These are phyloP conservation scores for Fagopyrum esculentum DNA, from an alignment of 148 eudicot genomes.

Conservation along the genomic window DNA sequence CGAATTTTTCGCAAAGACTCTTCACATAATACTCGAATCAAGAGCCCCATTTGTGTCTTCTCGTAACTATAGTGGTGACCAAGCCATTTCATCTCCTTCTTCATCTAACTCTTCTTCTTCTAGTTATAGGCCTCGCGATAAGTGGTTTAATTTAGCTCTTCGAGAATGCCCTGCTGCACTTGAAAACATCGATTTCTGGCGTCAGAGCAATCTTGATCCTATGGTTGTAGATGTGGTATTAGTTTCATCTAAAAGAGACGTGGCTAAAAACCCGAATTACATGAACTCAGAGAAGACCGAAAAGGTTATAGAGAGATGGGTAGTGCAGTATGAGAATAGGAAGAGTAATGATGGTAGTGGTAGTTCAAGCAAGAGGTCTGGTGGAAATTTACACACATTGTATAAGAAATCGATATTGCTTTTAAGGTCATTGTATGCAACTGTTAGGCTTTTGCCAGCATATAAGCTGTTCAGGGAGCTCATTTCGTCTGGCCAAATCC, in stretches of 20 bases:
- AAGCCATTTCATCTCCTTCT: constrained; percentile 62
- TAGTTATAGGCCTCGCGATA: constrained; percentile 66
- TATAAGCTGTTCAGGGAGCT: constrained; percentile 75
- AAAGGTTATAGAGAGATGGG: constrained; percentile 90
- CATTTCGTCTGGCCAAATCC: constrained; percentile 59
- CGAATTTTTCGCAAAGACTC: constrained; percentile 72
- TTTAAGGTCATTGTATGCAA: constrained; percentile 70
- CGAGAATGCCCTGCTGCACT: constrained; percentile 84
- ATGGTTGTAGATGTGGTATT: constrained; percentile 84
- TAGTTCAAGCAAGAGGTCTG: constrained; percentile 46
- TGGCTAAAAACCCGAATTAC: constrained; percentile 17
- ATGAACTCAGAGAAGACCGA: constrained; percentile 50
- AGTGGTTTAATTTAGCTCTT: constrained; percentile 87
- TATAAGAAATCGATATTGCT: constrained; percentile 74
- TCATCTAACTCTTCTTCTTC: constrained; percentile 80
- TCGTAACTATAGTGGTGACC: constrained; percentile 78
- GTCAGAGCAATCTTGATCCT: constrained; percentile 75
- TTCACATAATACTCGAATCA: constrained; percentile 78
- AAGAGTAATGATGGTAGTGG: constrained; percentile 39
- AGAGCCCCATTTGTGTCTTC: constrained; percentile 73
- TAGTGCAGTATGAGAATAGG: constrained; percentile 68
- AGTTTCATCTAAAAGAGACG: constrained; percentile 35
- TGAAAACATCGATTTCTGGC: constrained; percentile 84
- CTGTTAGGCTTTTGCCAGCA: constrained; percentile 81
- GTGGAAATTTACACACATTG: constrained; percentile 43